Percentiles rank a stretch among this genome's conserved stretches.
These are phyloP conservation scores for Diversispora eburnea DNA, from an alignment of 192 early-diverging fungal species.

Conservation along the genomic window DNA sequence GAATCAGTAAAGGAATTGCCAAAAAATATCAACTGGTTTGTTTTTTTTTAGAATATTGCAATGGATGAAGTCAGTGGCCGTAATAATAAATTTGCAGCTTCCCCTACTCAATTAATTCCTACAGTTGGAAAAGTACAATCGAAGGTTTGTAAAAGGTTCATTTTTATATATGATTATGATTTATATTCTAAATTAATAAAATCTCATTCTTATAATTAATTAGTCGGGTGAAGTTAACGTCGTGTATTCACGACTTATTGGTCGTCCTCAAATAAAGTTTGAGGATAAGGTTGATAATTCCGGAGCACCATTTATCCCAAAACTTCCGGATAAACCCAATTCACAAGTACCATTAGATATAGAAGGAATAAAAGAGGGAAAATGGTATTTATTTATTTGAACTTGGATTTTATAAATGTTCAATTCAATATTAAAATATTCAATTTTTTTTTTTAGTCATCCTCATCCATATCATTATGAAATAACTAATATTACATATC, in stretches of 20 bases:
- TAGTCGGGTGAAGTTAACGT: slow-evolving; percentile 34
- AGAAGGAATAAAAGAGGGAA: background rate
- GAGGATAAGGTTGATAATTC: slow-evolving; percentile 88
- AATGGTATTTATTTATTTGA: background rate
- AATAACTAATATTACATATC: slow-evolving; percentile 76
- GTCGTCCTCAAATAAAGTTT: slow-evolving; percentile 86
- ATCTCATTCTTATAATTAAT: background rate
- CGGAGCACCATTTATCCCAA: slow-evolving; percentile 69
- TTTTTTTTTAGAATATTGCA: slow-evolving; percentile 46
- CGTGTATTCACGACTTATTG: slow-evolving; percentile 68
- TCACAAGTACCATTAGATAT: slow-evolving; percentile 71
- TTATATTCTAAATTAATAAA: background rate
- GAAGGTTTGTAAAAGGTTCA: background rate
- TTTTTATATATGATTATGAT: background rate
- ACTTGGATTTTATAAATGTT: background rate
- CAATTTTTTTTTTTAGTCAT: slow-evolving; percentile 26
- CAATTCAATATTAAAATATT: background rate
- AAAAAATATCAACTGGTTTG: background rate
- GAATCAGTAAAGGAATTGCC: background rate
- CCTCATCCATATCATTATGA: slow-evolving; percentile 92
- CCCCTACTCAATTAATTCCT: slow-evolving; percentile 44
- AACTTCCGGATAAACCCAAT: slow-evolving; percentile 79
- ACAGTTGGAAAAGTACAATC: slow-evolving; percentile 43
- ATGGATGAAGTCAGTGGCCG: slow-evolving; percentile 67
- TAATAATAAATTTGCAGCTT: slow-evolving; percentile 33